These are phyloP conservation scores for Lachnum nothofagi DNA, from an alignment of 2,329 filamentous ascomycete genomes.

Conservation along the genomic window DNA sequence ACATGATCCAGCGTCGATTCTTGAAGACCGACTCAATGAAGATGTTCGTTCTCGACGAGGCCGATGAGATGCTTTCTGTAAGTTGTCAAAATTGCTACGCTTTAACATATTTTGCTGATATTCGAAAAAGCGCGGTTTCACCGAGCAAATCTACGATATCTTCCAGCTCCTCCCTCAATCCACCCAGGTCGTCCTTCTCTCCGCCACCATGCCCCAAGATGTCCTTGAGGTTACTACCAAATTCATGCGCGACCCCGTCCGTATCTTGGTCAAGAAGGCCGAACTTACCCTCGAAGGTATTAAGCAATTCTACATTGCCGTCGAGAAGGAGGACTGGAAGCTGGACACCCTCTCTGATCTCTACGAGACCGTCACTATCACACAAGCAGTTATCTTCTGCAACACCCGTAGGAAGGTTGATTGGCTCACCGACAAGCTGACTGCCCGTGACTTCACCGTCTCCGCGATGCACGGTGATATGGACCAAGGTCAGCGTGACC, in stretches of 20 bases:
- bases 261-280: conserved; percentile 99
- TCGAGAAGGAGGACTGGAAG: conserved; percentile 99
- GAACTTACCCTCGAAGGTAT: conserved; percentile 99
- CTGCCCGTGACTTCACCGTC: conserved; percentile 96
- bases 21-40: conserved; percentile 98
- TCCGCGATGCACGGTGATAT: conserved; percentile 99
- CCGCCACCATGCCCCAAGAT: conserved; percentile 97
- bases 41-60: conserved; percentile 99
- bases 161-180: conserved; percentile 98
- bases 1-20: conserved; percentile 98
- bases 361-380: conserved; percentile 99
- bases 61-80: conserved; percentile 96
- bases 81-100: conserved; percentile 32
- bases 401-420: conserved; percentile 99
- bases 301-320: conserved; percentile 99
- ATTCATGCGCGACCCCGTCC: conserved; percentile 99
- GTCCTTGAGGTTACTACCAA: conserved; percentile 99
- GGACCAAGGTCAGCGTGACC: conserved; percentile 94
- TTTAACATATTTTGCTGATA: conserved; percentile 33
- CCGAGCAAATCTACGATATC: conserved; percentile 99
- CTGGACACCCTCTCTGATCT: conserved; percentile 97
- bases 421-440: conserved; percentile 99
- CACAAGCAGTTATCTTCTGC: conserved; percentile 99
- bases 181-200: conserved; percentile 96
- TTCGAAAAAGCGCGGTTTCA: conserved; percentile 76